Evolutionary conservation across 306 rosid species (phyloP).

Genomic region (Fragaria iinumae): DNA sequence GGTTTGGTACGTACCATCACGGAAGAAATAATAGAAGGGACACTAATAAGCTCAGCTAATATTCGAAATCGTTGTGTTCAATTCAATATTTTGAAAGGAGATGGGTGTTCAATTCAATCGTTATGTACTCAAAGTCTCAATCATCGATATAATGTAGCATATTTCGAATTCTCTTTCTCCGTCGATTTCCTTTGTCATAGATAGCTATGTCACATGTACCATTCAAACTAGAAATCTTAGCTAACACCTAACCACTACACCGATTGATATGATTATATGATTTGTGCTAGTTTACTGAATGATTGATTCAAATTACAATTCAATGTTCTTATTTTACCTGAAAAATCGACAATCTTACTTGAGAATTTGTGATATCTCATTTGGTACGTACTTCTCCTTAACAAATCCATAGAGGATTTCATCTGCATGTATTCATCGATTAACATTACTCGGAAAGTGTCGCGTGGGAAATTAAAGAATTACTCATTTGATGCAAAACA

Average conservation of each 20-base stretch:
- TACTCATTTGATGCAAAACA: too few species aligned
- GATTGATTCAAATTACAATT: too few species aligned
- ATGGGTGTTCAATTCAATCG: too few species aligned
- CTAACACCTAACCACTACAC: too few species aligned
- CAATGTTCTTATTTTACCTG: too few species aligned
- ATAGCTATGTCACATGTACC: too few species aligned
- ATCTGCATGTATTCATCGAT: too few species aligned
- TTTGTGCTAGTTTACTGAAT: background rate
- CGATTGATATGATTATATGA: background rate
- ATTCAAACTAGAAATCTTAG: too few species aligned
- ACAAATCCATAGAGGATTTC: background rate
- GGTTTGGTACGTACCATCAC: background rate
- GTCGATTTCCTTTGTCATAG: background rate
- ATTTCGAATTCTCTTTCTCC: background rate
- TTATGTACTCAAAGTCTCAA: background rate
- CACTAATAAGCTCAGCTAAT: background rate
- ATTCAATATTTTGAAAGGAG: background rate
- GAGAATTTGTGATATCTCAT: background rate
- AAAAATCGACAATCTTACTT: too few species aligned
- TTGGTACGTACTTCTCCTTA: background rate
- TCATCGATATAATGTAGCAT: background rate
- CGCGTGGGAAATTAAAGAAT: too few species aligned
- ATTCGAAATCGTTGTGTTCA: background rate
- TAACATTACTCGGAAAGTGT: too few species aligned
- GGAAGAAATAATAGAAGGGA: conserved; percentile 1